Percentiles rank a stretch among this genome's conserved stretches.
These are phyloP conservation scores for Coniferiporia weirii DNA, from an alignment of 1,284 basidiomycete genomes.

Conservation along the genomic window DNA sequence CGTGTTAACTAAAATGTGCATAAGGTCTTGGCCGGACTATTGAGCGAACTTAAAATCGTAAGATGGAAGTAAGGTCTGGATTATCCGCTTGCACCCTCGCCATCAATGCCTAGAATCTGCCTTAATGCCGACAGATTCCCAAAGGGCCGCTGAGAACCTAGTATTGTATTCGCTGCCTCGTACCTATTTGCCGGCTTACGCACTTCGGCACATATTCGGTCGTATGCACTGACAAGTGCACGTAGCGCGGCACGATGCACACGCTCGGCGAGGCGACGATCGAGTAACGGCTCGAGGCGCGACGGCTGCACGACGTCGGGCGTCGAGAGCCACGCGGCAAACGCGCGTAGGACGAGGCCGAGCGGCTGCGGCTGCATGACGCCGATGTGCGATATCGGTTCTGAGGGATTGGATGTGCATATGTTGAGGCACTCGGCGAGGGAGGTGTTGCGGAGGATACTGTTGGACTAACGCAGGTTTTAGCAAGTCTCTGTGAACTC, in stretches of 20 bases:
- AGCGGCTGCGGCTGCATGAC: slow-evolving; percentile 52
- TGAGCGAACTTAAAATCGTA: background rate
- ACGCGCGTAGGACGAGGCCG: slow-evolving; percentile 48
- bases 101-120: slow-evolving; percentile 71
- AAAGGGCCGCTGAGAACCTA: slow-evolving; percentile 80
- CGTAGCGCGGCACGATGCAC: slow-evolving; percentile 75
- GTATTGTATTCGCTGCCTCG: slow-evolving; percentile 81
- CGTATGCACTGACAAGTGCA: slow-evolving; percentile 66
- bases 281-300: slow-evolving; percentile 68
- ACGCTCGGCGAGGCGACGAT: slow-evolving; percentile 56
- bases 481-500: background rate
- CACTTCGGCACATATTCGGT: slow-evolving; percentile 66
- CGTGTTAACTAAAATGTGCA: background rate
- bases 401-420: slow-evolving; percentile 38
- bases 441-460: slow-evolving; percentile 70
- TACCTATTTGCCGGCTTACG: slow-evolving; percentile 73
- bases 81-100: slow-evolving; percentile 20
- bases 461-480: slow-evolving; percentile 49
- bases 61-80: background rate
- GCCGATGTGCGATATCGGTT: slow-evolving; percentile 63
- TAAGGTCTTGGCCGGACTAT: background rate
- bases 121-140: slow-evolving; percentile 65
- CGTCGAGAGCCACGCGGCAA: slow-evolving; percentile 65
- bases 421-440: slow-evolving; percentile 60
- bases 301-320: slow-evolving; percentile 72